Conservation (phyloP, 2,329 filamentous ascomycete genomes). For the Daldinia sp. region DNA sequence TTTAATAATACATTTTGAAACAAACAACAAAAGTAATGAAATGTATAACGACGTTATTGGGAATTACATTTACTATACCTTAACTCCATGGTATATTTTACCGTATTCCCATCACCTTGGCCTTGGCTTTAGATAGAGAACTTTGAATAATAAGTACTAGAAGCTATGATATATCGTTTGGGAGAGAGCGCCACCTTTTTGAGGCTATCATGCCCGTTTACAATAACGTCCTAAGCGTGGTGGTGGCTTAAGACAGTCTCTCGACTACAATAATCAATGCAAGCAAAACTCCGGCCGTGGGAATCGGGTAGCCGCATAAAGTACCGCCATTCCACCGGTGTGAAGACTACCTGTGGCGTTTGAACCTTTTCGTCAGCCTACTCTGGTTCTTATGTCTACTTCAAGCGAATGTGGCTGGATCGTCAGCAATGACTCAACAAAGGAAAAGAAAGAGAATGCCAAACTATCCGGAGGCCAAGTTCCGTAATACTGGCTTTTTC, state of each 20-base stretch:
- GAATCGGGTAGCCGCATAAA: not conserved
- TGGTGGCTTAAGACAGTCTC: not conserved
- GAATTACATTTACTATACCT: too few relatives aligned
- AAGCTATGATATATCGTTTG: too few relatives aligned
- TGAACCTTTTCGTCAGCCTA: not conserved
- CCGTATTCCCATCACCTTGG: too few relatives aligned
- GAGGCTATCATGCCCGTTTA: not conserved
- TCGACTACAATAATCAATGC: not conserved
- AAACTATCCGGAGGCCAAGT: conserved; percentile 26
- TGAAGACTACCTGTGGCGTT: not conserved
- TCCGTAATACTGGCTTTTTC: conserved; percentile 21
- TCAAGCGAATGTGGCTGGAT: not conserved
- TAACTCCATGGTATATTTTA: too few relatives aligned
- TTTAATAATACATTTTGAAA: too few relatives aligned
- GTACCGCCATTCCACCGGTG: not conserved
- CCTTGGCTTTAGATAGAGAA: too few relatives aligned
- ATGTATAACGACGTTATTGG: too few relatives aligned
- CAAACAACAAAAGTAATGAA: too few relatives aligned
- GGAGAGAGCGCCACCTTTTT: too few relatives aligned
- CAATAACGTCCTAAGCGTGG: not conserved
- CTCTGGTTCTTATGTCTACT: not conserved
- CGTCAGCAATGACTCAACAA: conserved; percentile 28
- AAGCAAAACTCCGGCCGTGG: not conserved
- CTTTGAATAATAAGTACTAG: too few relatives aligned
- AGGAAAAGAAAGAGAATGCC: not conserved